phyloP scores from a whole-genome alignment of 1,284 basidiomycete genomes.

The Neolentinus lepideus region DNA sequence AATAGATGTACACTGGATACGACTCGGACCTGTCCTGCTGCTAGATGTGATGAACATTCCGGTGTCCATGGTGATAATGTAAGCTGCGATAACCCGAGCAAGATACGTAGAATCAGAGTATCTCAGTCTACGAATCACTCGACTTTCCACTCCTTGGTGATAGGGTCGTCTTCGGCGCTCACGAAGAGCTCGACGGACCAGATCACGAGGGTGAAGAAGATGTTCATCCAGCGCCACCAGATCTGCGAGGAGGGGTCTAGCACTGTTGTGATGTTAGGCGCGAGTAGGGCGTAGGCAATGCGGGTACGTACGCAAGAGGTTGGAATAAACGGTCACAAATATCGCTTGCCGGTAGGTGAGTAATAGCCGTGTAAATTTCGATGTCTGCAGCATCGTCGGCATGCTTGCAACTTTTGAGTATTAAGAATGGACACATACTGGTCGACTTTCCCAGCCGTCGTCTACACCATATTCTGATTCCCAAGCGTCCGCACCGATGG shows the following conservation, averaged over 20 bases:
- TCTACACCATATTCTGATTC: conserved; percentile 58
- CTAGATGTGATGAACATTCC: background rate
- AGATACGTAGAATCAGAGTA: no score
- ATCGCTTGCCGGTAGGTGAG: conserved; percentile 76
- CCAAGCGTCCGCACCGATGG: conserved; percentile 78
- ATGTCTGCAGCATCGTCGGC: conserved; percentile 56
- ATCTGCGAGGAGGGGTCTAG: conserved; percentile 80
- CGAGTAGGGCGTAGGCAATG: conserved; percentile 2
- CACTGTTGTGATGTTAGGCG: conserved; percentile 32
- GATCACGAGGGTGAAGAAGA: conserved; percentile 74
- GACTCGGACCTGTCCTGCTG: no score
- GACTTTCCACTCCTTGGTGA: conserved; percentile 71
- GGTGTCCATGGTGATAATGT: background rate
- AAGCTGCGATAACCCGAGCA: no score
- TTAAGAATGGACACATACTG: conserved; percentile 49
- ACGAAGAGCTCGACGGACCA: conserved; percentile 79
- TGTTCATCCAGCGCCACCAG: conserved; percentile 87
- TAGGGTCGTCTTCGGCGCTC: conserved; percentile 66
- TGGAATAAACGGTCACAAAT: conserved; percentile 80
- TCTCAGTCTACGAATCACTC: conserved; percentile 43
- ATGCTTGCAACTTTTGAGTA: no score
- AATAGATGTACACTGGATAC: no score
- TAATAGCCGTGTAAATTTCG: conserved; percentile 63
- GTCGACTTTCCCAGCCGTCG: conserved; percentile 64
- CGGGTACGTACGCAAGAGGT: conserved; percentile 57